Conservation (phyloP, 371 early-diverging fungal genomes). For the Rhizopus delemar region DNA sequence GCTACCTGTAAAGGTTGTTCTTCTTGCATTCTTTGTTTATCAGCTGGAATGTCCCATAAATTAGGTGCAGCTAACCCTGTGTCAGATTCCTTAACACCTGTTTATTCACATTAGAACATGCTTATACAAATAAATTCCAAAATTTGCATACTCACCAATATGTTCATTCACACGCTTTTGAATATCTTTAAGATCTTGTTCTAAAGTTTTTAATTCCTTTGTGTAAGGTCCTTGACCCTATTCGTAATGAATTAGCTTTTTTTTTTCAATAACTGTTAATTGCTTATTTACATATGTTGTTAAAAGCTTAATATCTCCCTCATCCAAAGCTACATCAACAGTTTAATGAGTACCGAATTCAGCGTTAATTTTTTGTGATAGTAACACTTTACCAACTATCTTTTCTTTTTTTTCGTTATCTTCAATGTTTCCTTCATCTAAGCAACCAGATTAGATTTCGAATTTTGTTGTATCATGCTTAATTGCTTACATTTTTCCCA, state of each 20-base stretch:
- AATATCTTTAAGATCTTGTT: constrained; percentile 90
- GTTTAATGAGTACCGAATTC: too few relatives aligned
- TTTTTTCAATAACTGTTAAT: neutral
- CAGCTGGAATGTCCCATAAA: constrained; percentile 98
- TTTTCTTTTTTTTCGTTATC: constrained; percentile 80
- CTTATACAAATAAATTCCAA: too few relatives aligned
- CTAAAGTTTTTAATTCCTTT: constrained; percentile 87
- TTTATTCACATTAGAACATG: neutral
- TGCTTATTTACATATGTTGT: constrained; percentile 77
- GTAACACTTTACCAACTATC: constrained; percentile 73
- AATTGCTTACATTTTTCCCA: constrained; percentile 92
- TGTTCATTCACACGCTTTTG: constrained; percentile 97
- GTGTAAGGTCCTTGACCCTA: constrained; percentile 98
- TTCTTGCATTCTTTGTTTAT: constrained; percentile 94
- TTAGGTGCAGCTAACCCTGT: constrained; percentile 99
- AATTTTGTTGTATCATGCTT: neutral
- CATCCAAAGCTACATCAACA: constrained; percentile 77
- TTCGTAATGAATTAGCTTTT: constrained; percentile 2
- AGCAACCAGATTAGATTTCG: neutral
- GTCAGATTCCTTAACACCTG: constrained; percentile 98
- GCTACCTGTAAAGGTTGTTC: constrained; percentile 99
- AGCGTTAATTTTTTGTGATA: too few relatives aligned
- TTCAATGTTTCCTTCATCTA: constrained; percentile 81
- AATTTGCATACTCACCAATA: constrained; percentile 67
- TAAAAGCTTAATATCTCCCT: constrained; percentile 95